Base-by-base conservation (phyloP, 2,329 filamentous ascomycete genomes). In the Dactylonectria estremocensis region DNA sequence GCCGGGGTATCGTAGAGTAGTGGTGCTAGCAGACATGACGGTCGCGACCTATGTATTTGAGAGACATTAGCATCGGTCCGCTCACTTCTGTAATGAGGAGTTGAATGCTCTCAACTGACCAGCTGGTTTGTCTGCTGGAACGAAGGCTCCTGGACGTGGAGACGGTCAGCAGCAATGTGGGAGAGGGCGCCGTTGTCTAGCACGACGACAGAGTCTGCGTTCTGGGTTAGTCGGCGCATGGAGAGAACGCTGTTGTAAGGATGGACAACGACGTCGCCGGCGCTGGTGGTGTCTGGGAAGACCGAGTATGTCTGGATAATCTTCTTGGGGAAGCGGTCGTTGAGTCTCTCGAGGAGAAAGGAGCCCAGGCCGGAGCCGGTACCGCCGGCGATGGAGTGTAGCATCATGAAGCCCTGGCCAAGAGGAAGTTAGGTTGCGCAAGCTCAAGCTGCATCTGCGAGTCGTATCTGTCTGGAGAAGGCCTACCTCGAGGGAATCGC, bases 271-370 rank as follows among this genome's bases (percentile, higher is more conserved):
- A 99, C 95, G 79, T 98, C 94, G 62, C 91, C 91, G 3, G 90
- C 89, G 74, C 93, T 94, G 67, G 94, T 94, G 0, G 93, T 97
- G 80, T 98, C 96, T 2, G 96, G 95, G 76, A 99, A 99, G 59
- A 99, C 97, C 0, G 95, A 98, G 83, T 99, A 99, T 48, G 96
- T 98, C 83, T 99, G 96, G 65, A 99, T 98, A 72, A 99, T 91
- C 86, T 99, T 99, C 84, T 99, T 99, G 40, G 97, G 96, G 75
- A 98, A 99, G 56, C 95, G 90, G 81, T 99, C 96, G 80, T 99
- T 99, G 81, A 99, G 91, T 71, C 95, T 89, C 83, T 99, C 97
- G 18, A 99, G 90, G 68, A 99, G 88, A 78, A 97, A 99, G 31
- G 95, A 97, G 24, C 96, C 96, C 52, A 99, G 83, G n/a, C 96